Percentiles rank a stretch among this genome's conserved stretches.
These are phyloP conservation scores for Nelumbo lutea DNA, from an alignment of 164 flowering plant genomes.

Conservation along the genomic window DNA sequence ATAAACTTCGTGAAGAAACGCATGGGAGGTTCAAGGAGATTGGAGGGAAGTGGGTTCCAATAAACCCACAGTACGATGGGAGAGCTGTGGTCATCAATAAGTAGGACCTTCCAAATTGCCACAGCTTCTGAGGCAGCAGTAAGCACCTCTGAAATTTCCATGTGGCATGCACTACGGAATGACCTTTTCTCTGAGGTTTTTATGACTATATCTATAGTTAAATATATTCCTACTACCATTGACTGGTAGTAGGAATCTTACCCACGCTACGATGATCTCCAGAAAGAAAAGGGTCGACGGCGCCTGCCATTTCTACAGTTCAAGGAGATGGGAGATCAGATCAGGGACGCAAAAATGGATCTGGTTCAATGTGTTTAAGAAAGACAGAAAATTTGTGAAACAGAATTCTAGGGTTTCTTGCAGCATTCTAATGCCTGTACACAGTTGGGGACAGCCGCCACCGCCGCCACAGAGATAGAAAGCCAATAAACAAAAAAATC, in stretches of 20 bases:
- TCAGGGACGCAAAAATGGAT: conserved; percentile 12
- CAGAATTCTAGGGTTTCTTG: background rate
- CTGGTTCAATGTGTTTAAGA: conserved; percentile 2
- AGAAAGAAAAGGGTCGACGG: conserved; percentile 93
- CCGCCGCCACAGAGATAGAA: too few species aligned
- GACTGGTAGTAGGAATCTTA: conserved; percentile 71
- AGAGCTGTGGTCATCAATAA: conserved; percentile 43
- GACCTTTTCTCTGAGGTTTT: conserved; percentile 87
- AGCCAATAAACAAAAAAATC: too few species aligned
- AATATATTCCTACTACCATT: conserved; percentile 18
- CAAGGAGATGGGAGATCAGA: conserved; percentile 15
- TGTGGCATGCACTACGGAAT: conserved; percentile 88
- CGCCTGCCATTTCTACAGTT: conserved; percentile 64
- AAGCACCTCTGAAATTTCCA: conserved; percentile 53
- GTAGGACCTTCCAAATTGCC: conserved; percentile 46
- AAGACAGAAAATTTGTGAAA: background rate
- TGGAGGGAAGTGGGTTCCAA: too few species aligned
- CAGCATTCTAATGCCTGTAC: background rate
- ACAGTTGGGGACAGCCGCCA: background rate
- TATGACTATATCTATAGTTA: background rate
- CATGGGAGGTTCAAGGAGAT: background rate
- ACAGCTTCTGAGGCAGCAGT: conserved; percentile 55
- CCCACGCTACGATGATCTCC: conserved; percentile 67
- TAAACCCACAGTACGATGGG: conserved; percentile 13
- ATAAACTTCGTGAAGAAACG: conserved; percentile 90